These are phyloP conservation scores for Trametes cingulata DNA, from an alignment of 768 basidiomycete genomes.

Conservation along the genomic window DNA sequence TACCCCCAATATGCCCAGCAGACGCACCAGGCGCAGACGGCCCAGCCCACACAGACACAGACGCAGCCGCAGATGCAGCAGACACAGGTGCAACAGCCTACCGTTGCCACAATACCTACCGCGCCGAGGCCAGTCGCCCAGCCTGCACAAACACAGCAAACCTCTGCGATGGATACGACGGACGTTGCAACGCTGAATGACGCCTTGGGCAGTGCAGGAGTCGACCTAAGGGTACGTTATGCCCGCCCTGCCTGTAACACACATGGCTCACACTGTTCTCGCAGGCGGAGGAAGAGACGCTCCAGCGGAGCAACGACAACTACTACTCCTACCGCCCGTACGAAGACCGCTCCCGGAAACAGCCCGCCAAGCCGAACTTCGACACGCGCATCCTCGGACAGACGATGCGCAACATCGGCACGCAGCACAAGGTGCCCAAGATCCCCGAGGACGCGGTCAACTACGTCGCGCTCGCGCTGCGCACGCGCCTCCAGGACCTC, in stretches of 20 bases:
- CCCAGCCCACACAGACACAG: slow-evolving; percentile 26
- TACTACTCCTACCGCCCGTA: slow-evolving; percentile 64
- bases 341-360: slow-evolving; percentile 80
- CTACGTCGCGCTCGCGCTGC: slow-evolving; percentile 79
- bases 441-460: slow-evolving; percentile 72
- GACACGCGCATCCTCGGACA: slow-evolving; percentile 63
- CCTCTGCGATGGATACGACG: slow-evolving; percentile 49
- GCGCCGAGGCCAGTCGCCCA: slow-evolving; percentile 12
- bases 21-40: slow-evolving; percentile 24
- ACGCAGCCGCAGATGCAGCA: slow-evolving; percentile 12
- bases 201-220: slow-evolving; percentile 83
- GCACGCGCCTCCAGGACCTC: slow-evolving; percentile 70
- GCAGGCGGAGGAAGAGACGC: slow-evolving; percentile 83
- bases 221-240: slow-evolving; percentile 70
- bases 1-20: slow-evolving; percentile 43
- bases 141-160: slow-evolving; percentile 11
- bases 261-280: neutral
- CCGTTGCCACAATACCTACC: slow-evolving; percentile 7
- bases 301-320: slow-evolving; percentile 65
- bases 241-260: neutral
- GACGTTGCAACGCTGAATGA: slow-evolving; percentile 83
- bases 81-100: slow-evolving; percentile 6
- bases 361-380: slow-evolving; percentile 68
- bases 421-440: slow-evolving; percentile 65
- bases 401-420: slow-evolving; percentile 67